Conservation (phyloP, 108 stramenopile species). For the Ochromonas danica region DNA sequence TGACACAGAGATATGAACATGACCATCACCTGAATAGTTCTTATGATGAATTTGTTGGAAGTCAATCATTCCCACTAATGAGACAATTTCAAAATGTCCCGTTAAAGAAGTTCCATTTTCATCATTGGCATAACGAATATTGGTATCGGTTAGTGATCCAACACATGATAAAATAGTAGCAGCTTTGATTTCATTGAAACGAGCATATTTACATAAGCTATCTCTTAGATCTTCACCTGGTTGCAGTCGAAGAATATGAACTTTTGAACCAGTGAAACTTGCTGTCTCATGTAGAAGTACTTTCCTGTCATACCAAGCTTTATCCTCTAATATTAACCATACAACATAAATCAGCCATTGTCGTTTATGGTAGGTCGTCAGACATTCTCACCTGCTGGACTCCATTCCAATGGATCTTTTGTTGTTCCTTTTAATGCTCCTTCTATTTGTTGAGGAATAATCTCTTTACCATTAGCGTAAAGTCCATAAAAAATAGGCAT, state of each 20-base stretch:
- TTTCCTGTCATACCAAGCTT: slow-evolving; percentile 2
- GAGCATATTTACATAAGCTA: slow-evolving; percentile 17
- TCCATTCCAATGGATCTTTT: too few species aligned
- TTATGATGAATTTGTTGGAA: not conserved
- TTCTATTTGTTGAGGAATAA: too few species aligned
- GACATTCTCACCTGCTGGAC: too few species aligned
- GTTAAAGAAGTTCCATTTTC: not conserved
- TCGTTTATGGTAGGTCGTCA: too few species aligned
- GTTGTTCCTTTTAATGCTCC: too few species aligned
- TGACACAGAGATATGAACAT: slow-evolving; percentile 8
- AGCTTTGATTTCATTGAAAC: slow-evolving; percentile 9
- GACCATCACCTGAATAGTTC: slow-evolving; percentile 21
- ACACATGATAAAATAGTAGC: slow-evolving; percentile 20
- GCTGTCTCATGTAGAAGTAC: not conserved
- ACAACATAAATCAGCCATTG: too few species aligned
- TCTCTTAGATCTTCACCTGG: slow-evolving; percentile 32
- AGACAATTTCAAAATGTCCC: slow-evolving; percentile 35
- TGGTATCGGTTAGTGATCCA: slow-evolving; percentile 17
- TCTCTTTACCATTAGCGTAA: too few species aligned
- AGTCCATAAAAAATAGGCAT: too few species aligned
- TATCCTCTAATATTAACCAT: not conserved
- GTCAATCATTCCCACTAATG: slow-evolving; percentile 9
- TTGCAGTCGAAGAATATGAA: slow-evolving; percentile 5
- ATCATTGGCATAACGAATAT: slow-evolving; percentile 32
- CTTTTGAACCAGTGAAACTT: not conserved